phyloP scores from a whole-genome alignment of 208 protist genomes.

The Herpetomonas muscarum region DNA sequence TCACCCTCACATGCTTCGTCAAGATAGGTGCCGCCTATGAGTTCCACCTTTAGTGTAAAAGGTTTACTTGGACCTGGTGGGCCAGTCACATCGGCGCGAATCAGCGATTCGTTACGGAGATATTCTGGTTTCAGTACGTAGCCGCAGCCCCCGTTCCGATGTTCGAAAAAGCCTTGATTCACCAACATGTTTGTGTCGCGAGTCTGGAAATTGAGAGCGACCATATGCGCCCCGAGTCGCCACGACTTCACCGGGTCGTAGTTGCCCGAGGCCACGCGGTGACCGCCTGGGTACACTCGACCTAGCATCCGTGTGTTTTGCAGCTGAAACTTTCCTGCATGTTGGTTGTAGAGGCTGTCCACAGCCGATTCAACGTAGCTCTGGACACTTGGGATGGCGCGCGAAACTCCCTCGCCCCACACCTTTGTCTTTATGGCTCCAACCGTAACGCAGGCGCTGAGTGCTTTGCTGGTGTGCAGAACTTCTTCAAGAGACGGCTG shows the following conservation, averaged over 20 bases:
- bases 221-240: slow-evolving; percentile 68
- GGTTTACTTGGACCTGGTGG: not conserved
- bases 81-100: not conserved
- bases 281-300: slow-evolving; percentile 90
- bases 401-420: slow-evolving; percentile 34
- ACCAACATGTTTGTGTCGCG: slow-evolving; percentile 28
- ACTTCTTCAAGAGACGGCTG: not conserved
- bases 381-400: slow-evolving; percentile 38
- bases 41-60: slow-evolving; percentile 25
- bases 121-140: slow-evolving; percentile 88
- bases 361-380: slow-evolving; percentile 49
- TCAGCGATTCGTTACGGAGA: slow-evolving; percentile 13
- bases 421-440: slow-evolving; percentile 27
- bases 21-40: slow-evolving; percentile 53
- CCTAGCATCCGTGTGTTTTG: slow-evolving; percentile 73
- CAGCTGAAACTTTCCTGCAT: slow-evolving; percentile 20
- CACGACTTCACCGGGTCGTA: slow-evolving; percentile 75
- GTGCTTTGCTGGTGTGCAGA: slow-evolving; percentile 5
- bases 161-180: slow-evolving; percentile 73
- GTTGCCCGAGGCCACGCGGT: slow-evolving; percentile 81
- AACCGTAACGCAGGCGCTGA: slow-evolving; percentile 41
- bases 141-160: slow-evolving; percentile 84
- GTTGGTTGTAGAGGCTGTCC: slow-evolving; percentile 5
- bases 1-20: slow-evolving; percentile 28
- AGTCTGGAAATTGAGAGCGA: slow-evolving; percentile 88